Conservation (phyloP, 140 eudicot species). For the Stevia rebaudiana region DNA sequence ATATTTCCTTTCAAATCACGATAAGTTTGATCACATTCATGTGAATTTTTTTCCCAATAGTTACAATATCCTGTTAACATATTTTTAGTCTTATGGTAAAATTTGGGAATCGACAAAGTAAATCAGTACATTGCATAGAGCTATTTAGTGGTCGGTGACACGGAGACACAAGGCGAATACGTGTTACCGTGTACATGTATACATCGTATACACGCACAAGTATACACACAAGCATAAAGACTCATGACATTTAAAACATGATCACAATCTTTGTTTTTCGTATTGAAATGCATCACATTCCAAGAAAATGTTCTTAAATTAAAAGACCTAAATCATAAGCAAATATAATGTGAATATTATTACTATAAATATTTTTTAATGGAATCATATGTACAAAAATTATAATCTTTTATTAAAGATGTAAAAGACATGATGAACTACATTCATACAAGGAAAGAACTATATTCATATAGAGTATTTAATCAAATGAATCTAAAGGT, state of each 20-base stretch:
- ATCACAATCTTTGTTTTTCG: constrained; percentile 5
- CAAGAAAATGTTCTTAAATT: constrained; percentile 12
- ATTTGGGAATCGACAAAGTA: background rate
- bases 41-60: no score
- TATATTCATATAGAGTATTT: no score
- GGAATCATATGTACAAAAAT: background rate
- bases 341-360: background rate
- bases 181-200: no score
- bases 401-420: background rate
- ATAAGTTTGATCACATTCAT: background rate
- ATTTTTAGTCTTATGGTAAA: background rate
- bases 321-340: background rate
- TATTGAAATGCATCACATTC: background rate
- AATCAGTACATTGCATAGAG: constrained; percentile 18
- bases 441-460: background rate
- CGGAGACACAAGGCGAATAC: background rate
- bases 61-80: background rate
- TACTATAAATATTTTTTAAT: background rate
- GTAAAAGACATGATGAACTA: background rate
- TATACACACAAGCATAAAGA: background rate
- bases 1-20: background rate
- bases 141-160: constrained; percentile 25
- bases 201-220: background rate
- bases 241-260: background rate
- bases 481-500: constrained; percentile 2